Conservation (phyloP, 176 grass and related monocot genomes). For the maize (Zea mays) region Zm-B73-REFERENCE-NAM-5.0 NC_050101.1:174644501-174645000, state of each 20-base stretch:
- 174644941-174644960: background rate
- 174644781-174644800: background rate
- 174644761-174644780: background rate
- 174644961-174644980: too few species aligned
- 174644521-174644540: background rate
- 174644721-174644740: background rate
- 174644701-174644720: background rate
- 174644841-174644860: background rate
- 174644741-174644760: background rate
- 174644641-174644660: conserved; percentile 37
- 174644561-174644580: too few species aligned
- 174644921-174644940: background rate
- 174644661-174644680: conserved; percentile 36
- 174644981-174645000: background rate
- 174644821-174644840: background rate
- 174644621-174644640: background rate
- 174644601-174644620: background rate
- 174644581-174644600: conserved; percentile 22
- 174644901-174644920: conserved; percentile 16
- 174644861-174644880: background rate
- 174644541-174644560: background rate
- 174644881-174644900: background rate
- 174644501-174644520: background rate
- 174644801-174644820: too few species aligned
- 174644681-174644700: conserved; percentile 23